Evolutionary conservation across 2,329 filamentous ascomycete genomes (phyloP), one percentile per base, ranked within the genome.

Genomic region (Talaromyces marneffei): DNA sequence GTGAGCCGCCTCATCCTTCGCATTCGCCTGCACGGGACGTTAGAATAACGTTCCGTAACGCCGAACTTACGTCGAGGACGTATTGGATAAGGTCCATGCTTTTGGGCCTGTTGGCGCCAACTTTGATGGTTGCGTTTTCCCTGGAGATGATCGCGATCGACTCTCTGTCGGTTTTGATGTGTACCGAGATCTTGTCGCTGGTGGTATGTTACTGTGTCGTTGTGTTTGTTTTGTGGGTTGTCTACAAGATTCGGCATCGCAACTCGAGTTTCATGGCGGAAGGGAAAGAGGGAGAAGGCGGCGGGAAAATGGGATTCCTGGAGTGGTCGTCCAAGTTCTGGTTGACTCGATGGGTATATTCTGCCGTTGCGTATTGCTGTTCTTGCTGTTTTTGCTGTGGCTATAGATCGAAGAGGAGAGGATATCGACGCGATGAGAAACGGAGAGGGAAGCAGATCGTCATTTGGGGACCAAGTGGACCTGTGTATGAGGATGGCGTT

Each of bases 381-480:
- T 53, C 4, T 16, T 35, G 50, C 8, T 37, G 57, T 6, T 52
- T 44, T 3, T 50, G 57, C 9, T 50, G 16, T 29, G 14, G 20
- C 20, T 33, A 20, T 23, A 53, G 25, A 16, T 25, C 16, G 35
- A 59, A 52, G 29, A 52, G 37, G 37, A 29, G 46, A 10, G 25
- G 46, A 4, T 59, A 46, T 27, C 16, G 25, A 31, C 9, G 37
- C 18, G 27, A 44, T 25, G 37, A 57, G 20, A 44, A 48, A n/a
- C 37, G 35, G 23, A 20, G 54, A 5, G 20, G 25, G n/a, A 52
- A 56, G 31, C 37, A 18, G 5, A 42, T 62, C 48, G 60, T 62
- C 0, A 62, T 62, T 40, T 62, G 60, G 60, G 60, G 60, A 3
- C 60, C 60, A 23, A 42, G 48, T 42, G 60, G 60, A 3, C 60